These are phyloP conservation scores for Hyaloscypha hepaticicola DNA, from an alignment of 495 filamentous ascomycete genomes.

Conservation along the genomic window DNA sequence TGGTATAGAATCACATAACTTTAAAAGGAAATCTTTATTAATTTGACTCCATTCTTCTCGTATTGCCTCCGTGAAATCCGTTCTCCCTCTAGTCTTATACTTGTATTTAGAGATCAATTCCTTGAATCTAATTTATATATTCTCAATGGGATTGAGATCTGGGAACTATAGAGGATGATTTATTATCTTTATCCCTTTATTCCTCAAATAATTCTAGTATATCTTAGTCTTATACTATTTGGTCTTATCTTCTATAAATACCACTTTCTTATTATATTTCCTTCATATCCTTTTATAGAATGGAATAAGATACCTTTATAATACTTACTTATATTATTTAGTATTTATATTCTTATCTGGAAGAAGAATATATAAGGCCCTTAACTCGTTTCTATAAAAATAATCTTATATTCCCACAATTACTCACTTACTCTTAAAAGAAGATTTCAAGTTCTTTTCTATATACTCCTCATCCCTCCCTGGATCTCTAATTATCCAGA, in stretches of 20 bases:
- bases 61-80: not conserved
- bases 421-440: conserved; percentile 1
- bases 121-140: not conserved
- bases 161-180: too few species aligned
- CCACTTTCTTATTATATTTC: too few species aligned
- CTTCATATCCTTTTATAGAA: conserved; percentile 8
- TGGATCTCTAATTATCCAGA: conserved; percentile 2
- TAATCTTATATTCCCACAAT: conserved; percentile 1
- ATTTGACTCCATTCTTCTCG: not conserved
- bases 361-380: not conserved
- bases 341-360: not conserved
- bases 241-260: too few species aligned
- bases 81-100: not conserved
- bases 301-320: conserved; percentile 4
- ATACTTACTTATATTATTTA: conserved; percentile 5
- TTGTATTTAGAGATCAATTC: not conserved
- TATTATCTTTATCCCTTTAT: too few species aligned
- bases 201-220: too few species aligned
- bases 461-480: conserved; percentile 1
- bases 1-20: not conserved
- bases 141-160: too few species aligned
- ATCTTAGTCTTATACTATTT: too few species aligned
- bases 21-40: not conserved
- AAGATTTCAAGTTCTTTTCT: conserved; percentile 1
- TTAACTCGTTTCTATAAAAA: conserved; percentile 10